These are phyloP conservation scores for Clarireedia sp. DNA, from an alignment of 2,329 filamentous ascomycete species.

Conservation along the genomic window DNA sequence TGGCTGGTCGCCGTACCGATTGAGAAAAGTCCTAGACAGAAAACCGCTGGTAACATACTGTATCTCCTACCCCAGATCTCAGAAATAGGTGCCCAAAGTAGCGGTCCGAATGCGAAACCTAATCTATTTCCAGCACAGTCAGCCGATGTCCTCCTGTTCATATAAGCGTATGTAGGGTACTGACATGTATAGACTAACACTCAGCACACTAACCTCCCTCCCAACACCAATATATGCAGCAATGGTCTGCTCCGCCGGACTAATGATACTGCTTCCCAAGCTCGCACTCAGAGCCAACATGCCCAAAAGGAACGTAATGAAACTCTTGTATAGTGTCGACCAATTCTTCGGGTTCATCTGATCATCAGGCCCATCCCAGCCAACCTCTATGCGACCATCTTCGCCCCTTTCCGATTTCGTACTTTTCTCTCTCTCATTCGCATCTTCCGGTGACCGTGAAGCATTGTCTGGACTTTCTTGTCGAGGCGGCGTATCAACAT, in stretches of 20 bases:
- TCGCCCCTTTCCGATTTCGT: no score
- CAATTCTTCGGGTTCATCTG: constrained; percentile 41
- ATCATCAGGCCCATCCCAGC: constrained; percentile 35
- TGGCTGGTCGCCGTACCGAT: constrained; percentile 49
- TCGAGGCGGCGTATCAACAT: constrained; percentile 2
- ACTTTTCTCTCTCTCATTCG: not conserved
- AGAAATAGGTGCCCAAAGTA: constrained; percentile 56
- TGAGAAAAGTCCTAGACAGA: constrained; percentile 53
- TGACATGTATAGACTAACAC: constrained; percentile 39
- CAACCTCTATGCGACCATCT: constrained; percentile 76
- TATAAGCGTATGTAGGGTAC: constrained; percentile 4
- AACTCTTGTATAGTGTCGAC: constrained; percentile 35
- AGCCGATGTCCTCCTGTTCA: not conserved
- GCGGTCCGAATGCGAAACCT: constrained; percentile 40
- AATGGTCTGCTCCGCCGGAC: constrained; percentile 38
- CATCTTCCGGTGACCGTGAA: not conserved
- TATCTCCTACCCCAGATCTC: constrained; percentile 55
- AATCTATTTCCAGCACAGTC: constrained; percentile 20
- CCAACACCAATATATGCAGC: constrained; percentile 36
- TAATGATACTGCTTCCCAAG: constrained; percentile 42
- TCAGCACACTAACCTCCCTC: constrained; percentile 36
- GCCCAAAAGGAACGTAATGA: constrained; percentile 41
- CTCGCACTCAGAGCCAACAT: constrained; percentile 43
- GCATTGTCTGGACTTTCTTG: not conserved
- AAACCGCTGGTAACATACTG: constrained; percentile 50